These are phyloP conservation scores for Collybia nuda DNA, from an alignment of 768 basidiomycete species.

Conservation along the genomic window DNA sequence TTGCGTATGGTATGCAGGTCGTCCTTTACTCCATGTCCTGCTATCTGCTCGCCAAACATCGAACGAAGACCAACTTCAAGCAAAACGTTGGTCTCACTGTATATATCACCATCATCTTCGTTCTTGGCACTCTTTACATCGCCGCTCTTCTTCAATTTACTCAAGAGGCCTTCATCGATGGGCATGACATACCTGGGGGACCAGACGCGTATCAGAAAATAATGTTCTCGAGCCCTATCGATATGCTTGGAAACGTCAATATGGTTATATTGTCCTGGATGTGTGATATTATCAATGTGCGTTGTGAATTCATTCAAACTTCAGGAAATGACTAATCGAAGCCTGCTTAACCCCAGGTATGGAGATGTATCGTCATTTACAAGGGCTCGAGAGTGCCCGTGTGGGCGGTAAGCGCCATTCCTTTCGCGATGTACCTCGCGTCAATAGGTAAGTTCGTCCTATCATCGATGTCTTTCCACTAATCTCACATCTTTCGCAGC, in stretches of 20 bases:
- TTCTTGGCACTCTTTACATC: slow-evolving; percentile 18
- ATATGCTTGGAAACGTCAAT: slow-evolving; percentile 8
- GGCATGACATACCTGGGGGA: slow-evolving; percentile 18
- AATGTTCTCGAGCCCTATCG: slow-evolving; percentile 16
- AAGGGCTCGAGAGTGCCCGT: slow-evolving; percentile 2
- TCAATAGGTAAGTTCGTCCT: slow-evolving; percentile 2
- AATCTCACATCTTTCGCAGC: neutral
- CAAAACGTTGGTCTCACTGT: slow-evolving; percentile 5
- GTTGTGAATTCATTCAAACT: neutral
- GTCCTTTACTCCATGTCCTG: neutral
- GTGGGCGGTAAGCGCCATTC: slow-evolving; percentile 3
- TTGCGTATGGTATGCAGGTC: slow-evolving; percentile 11
- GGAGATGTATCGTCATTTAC: slow-evolving; percentile 8
- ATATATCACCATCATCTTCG: slow-evolving; percentile 16
- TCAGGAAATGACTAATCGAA: neutral
- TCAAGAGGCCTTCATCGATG: slow-evolving; percentile 18
- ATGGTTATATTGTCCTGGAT: slow-evolving; percentile 12
- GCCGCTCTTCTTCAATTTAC: slow-evolving; percentile 17
- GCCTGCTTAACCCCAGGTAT: slow-evolving; percentile 1
- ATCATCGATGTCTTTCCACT: neutral
- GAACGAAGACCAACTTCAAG: neutral
- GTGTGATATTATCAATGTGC: slow-evolving; percentile 9
- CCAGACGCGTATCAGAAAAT: slow-evolving; percentile 9
- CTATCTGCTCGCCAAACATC: neutral
- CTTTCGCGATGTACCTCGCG: slow-evolving; percentile 1